Base-by-base conservation (phyloP, 495 filamentous ascomycete genomes). In the Amniculicola lignicola region DNA sequence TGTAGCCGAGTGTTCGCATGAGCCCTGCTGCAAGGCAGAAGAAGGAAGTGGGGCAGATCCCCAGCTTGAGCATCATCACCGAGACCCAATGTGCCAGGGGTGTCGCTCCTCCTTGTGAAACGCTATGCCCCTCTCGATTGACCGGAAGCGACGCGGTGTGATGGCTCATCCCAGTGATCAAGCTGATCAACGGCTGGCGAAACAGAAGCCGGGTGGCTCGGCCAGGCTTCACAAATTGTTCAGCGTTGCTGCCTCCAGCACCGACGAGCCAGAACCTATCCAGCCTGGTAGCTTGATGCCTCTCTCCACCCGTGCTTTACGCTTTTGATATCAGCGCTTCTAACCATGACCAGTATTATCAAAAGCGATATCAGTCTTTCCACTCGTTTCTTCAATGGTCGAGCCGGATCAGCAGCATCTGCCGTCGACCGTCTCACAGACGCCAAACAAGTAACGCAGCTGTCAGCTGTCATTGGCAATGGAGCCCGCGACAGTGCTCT, bases 391-490 rank as follows among this genome's bases (percentile, higher is more conserved):
- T 16, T 45, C 41, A 27, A 22, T 10, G 22, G 41, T 27, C 21
- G 41, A 45, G 22, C 18, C 25, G 41, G 41, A 45, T 45, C 41
- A 18, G 37, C 37, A 40, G 10, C 37, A 45, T 45, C 41, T 27
- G 41, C 41, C 16, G 16, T 27, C 41, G 41, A 16, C 22, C 16
- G 22, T 45, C 41, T 45, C 10, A 45, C 41, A 45, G 41, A 45
- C 41, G 41, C 41, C 41, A 45, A 45, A 45, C 41, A 45, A 45
- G 41, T 45, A 9, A 45, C 41, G 22, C 41, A 45, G 16, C 41
- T 45, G 22, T 45, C 41, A 27, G 41, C 41, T 16, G 41, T 45
- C 41, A 45, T 45, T 27, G 41, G 41, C 15, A 45, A 45, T 18
- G 41, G 41, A 45, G 41, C 41, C 41, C 41, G 22, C 22, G 41